Base-by-base conservation (phyloP, 2,329 filamentous ascomycete genomes). In the Monosporascus ibericus region DNA sequence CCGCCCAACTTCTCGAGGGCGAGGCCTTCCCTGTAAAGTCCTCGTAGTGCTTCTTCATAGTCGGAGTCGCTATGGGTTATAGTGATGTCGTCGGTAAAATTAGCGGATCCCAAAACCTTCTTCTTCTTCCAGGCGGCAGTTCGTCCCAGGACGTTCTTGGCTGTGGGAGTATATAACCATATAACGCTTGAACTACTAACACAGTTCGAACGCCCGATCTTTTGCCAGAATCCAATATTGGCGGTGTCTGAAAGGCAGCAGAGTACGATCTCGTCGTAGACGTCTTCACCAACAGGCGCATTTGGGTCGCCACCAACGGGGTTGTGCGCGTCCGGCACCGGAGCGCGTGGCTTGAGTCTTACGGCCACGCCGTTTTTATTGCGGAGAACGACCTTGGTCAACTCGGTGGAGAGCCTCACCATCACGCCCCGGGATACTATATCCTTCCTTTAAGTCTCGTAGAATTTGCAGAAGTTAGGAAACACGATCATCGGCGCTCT, bases 41-140 rank as follows among this genome's bases (percentile, higher is more conserved):
- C 60, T 87, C 84, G 71, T 89, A 88, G 67, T 88, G 81, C 46
- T 77, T 78, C 52, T 80, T 75, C 73, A 88, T 88, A 88, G 11
- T 75, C 70, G 6, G 72, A 69, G 64, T 89, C 85, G 58, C 74
- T 79, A 64, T 88, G 85, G 1, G 85, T 88, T 56, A 88, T 76
- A 15, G 85, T 88, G 51, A 88, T 80, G 64, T 89, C 86, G 71
- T 88, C 80, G 61, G 79, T 82, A 66, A 87, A 83, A 54, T 82
- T 82, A 9, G 86, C 86, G 17, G 83, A 81, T n/a, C 86, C 84
- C 0, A 92, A 79, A 9, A 92, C 80, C 44, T 78, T 76, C 48
- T 75, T 81, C 65, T 92, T 87, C 39, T 78, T 75, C 72, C 79
- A 75, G 7, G 78, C 78, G 25, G 82, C 79, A 2, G 76, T 79